phyloP scores from a whole-genome alignment of 345 rosid genomes.

The Boechera retrofracta region DNA sequence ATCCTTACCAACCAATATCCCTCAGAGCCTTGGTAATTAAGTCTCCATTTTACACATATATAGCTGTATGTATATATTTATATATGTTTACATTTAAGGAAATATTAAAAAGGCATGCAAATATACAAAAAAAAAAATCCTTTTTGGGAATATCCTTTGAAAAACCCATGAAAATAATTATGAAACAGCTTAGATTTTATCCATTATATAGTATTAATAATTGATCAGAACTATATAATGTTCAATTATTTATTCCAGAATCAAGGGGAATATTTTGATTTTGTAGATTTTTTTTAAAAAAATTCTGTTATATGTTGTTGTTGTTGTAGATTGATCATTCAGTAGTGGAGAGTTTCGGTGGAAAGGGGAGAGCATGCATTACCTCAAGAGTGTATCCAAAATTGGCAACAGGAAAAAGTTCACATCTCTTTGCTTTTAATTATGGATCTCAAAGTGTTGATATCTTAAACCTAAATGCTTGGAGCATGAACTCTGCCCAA shows the following conservation, averaged over 20 bases:
- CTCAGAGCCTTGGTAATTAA: slow-evolving; percentile 50
- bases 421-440: slow-evolving; percentile 48
- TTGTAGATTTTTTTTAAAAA: background rate
- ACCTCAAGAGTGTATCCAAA: slow-evolving; percentile 68
- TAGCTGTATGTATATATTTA: background rate
- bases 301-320: background rate
- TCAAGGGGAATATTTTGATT: background rate
- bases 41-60: slow-evolving; percentile 14
- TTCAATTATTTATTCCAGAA: background rate
- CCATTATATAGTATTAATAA: too few relatives aligned
- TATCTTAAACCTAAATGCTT: slow-evolving; percentile 47
- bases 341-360: slow-evolving; percentile 67
- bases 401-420: slow-evolving; percentile 51
- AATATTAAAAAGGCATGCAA: background rate
- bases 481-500: slow-evolving; percentile 53
- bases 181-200: background rate
- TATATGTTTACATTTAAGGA: background rate
- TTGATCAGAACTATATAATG: slow-evolving; percentile 1
- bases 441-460: slow-evolving; percentile 48
- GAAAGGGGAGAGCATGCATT: slow-evolving; percentile 58
- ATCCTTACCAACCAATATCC: slow-evolving; percentile 57
- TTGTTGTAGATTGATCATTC: slow-evolving; percentile 57
- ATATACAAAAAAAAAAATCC: background rate
- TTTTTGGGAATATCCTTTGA: background rate
- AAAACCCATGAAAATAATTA: background rate